phyloP scores from a whole-genome alignment of 129 eudicot genomes.

The Silybum marianum region DNA sequence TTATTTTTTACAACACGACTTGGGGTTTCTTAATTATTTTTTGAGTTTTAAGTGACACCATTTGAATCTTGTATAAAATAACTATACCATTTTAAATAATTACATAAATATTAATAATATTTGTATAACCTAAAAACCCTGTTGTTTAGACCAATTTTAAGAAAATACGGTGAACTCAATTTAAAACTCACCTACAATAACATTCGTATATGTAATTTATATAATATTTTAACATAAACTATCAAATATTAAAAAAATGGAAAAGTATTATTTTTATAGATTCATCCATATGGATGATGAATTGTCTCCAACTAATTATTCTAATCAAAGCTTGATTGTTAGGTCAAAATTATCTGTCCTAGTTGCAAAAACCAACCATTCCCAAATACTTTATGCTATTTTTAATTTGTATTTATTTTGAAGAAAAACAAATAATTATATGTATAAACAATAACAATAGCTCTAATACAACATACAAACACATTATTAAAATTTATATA shows the following conservation, averaged over 20 bases:
- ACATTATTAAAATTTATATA: background rate
- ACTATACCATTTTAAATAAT: background rate
- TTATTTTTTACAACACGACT: background rate
- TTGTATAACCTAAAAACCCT: no score
- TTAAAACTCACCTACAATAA: background rate
- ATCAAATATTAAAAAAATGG: no score
- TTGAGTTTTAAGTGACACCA: background rate
- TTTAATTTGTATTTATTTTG: no score
- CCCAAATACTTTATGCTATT: background rate
- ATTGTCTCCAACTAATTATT: background rate
- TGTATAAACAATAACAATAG: no score
- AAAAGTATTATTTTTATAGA: background rate
- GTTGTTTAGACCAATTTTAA: no score
- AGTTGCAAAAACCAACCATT: constrained; percentile 7
- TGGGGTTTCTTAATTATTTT: background rate
- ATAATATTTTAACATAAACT: background rate
- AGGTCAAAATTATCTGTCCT: constrained; percentile 8
- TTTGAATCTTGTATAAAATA: background rate
- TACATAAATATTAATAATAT: background rate
- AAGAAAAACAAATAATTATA: background rate
- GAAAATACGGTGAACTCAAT: no score
- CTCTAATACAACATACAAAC: background rate
- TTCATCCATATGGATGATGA: background rate
- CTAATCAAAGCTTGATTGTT: background rate
- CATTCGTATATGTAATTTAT: background rate